Percentiles rank a stretch among this genome's conserved stretches.
Evolutionary conservation across 1,284 basidiomycete genomes (phyloP).

Genomic region (Sporisorium graminicola): DNA sequence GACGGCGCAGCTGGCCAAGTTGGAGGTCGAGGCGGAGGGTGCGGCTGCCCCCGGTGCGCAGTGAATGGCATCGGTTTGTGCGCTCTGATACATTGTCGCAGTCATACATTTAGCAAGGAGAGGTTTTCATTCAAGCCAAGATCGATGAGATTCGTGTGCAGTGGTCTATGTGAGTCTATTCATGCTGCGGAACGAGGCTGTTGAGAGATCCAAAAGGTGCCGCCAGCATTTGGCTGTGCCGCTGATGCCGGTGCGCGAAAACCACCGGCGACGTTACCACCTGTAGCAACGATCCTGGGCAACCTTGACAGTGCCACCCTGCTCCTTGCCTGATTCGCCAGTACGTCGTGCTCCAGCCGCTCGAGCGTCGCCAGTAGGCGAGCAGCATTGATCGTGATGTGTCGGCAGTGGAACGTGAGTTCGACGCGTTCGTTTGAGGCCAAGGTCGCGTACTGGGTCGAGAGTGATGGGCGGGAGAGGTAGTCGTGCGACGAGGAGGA

Average conservation of each 20-base stretch:
- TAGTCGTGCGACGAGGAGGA: conserved; percentile 48
- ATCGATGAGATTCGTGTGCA: not conserved
- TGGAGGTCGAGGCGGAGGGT: conserved; percentile 34
- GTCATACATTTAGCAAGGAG: not conserved
- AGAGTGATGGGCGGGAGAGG: conserved; percentile 42
- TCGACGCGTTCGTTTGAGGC: conserved; percentile 39
- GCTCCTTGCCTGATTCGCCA: conserved; percentile 26
- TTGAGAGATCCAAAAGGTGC: conserved; percentile 16
- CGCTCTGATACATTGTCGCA: not conserved
- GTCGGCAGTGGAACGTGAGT: conserved; percentile 52
- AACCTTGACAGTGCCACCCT: conserved; percentile 8
- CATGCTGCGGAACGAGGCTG: conserved; percentile 13
- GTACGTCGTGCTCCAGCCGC: conserved; percentile 47
- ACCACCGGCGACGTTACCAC: not conserved
- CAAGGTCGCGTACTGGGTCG: conserved; percentile 28
- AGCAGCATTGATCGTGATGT: conserved; percentile 47
- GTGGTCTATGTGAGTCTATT: not conserved
- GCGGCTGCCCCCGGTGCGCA: not conserved
- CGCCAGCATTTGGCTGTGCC: conserved; percentile 2
- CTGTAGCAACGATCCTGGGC: conserved; percentile 21
- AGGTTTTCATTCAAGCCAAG: not conserved
- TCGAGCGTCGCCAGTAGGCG: conserved; percentile 45
- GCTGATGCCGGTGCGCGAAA: not conserved
- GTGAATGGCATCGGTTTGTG: conserved; percentile 1
- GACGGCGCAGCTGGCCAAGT: conserved; percentile 33